A percentile compares a stretch with the other conserved stretches of the same genome.
Evolutionary conservation across 108 stramenopile genomes (phyloP).

Genomic region (Conticribra weissflogii): DNA sequence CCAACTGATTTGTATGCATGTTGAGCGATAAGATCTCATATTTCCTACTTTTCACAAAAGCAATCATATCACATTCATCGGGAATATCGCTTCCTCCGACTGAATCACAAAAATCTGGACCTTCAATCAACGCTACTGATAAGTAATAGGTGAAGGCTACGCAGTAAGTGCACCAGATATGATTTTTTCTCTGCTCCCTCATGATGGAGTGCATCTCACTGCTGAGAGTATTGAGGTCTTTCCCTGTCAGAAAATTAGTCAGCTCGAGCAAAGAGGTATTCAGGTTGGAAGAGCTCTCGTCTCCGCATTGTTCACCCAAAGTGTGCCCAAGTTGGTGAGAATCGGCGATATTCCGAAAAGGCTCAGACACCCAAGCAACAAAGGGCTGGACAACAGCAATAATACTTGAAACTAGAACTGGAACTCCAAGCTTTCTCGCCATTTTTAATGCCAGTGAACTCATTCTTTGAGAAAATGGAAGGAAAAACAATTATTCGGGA

Average conservation of each 20-base stretch:
- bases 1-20: neutral
- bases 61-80: neutral
- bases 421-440: neutral
- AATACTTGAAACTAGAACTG: neutral
- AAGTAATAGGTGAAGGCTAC: neutral
- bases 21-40: neutral
- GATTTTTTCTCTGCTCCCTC: neutral
- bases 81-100: neutral
- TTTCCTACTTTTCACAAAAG: neutral
- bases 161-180: neutral
- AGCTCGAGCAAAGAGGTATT: neutral
- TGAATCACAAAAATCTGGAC: neutral
- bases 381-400: neutral
- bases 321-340: conserved; percentile 6
- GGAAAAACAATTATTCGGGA: conserved; percentile 9
- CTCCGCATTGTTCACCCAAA: conserved; percentile 11
- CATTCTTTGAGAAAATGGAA: neutral
- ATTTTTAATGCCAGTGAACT: conserved; percentile 9
- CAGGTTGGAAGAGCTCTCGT: neutral
- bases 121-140: neutral
- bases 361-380: conserved; percentile 14
- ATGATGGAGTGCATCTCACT: too few species aligned
- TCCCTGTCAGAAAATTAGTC: neutral
- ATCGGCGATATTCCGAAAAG: conserved; percentile 15
- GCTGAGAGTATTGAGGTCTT: neutral